Conservation (phyloP, 495 filamentous ascomycete genomes). For the Aspergillus haitiensis region DNA sequence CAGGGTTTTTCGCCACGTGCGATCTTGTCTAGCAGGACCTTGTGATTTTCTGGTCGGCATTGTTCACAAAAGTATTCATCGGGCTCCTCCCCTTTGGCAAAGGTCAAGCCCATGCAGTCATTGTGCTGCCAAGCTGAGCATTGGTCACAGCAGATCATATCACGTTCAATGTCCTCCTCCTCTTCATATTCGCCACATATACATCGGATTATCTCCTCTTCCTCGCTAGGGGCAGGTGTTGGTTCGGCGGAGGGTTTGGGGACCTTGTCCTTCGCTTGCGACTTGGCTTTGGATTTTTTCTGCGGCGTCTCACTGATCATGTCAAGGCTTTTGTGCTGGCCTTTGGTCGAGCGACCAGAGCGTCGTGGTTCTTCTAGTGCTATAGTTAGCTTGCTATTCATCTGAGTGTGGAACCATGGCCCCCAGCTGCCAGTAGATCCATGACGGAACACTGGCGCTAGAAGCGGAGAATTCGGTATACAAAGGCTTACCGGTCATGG, state of each 20-base stretch:
- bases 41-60: slow-evolving; percentile 82
- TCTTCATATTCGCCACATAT: slow-evolving; percentile 88
- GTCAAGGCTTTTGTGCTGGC: slow-evolving; percentile 86
- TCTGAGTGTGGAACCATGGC: slow-evolving; percentile 1
- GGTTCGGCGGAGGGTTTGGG: slow-evolving; percentile 50
- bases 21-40: slow-evolving; percentile 69
- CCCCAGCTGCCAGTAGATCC: slow-evolving; percentile 14
- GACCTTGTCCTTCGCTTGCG: slow-evolving; percentile 53
- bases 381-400: slow-evolving; percentile 37
- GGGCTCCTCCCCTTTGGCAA: slow-evolving; percentile 70
- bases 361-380: slow-evolving; percentile 79
- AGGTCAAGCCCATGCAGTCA: slow-evolving; percentile 84
- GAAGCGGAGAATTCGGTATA: slow-evolving; percentile 27
- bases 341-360: slow-evolving; percentile 92
- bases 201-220: slow-evolving; percentile 80
- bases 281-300: slow-evolving; percentile 64
- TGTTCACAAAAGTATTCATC: slow-evolving; percentile 86
- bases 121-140: slow-evolving; percentile 97
- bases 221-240: slow-evolving; percentile 58
- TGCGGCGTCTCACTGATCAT: slow-evolving; percentile 59
- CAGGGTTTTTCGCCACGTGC: slow-evolving; percentile 79
- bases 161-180: slow-evolving; percentile 73
- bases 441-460: slow-evolving; percentile 9
- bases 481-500: slow-evolving; percentile 52
- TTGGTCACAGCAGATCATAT: slow-evolving; percentile 88